These are phyloP conservation scores for Mucuna pruriens DNA, from an alignment of 306 rosid genomes.

Conservation along the genomic window DNA sequence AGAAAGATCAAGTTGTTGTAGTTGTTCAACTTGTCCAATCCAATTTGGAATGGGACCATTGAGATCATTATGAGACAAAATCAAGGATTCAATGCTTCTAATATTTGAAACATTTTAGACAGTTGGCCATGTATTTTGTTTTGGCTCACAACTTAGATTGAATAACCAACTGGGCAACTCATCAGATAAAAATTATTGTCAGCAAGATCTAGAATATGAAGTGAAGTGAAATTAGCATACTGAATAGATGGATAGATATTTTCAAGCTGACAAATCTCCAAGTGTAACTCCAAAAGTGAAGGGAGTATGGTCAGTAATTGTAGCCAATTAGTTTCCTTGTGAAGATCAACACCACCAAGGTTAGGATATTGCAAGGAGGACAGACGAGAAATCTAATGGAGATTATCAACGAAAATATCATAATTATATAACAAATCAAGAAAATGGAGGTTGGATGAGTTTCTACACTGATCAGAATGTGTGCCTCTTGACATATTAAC, in stretches of 20 bases:
- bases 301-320: background rate
- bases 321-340: background rate
- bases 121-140: conserved; percentile 18
- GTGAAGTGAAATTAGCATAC: conserved; percentile 45
- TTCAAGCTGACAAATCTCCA: conserved; percentile 3
- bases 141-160: background rate
- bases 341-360: background rate
- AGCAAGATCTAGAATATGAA: conserved; percentile 27
- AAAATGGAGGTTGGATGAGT: background rate
- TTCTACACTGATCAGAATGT: background rate
- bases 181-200: background rate
- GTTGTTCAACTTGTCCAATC: conserved; percentile 26
- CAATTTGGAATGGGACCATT: conserved; percentile 34
- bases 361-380: background rate
- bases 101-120: conserved; percentile 11
- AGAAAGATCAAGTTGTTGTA: background rate
- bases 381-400: background rate
- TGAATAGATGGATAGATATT: conserved; percentile 32
- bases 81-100: background rate
- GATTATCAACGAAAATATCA: background rate
- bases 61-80: background rate
- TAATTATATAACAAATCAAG: conserved; percentile 7
- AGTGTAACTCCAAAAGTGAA: background rate
- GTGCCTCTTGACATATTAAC: background rate
- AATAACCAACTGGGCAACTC: conserved; percentile 4